Evolutionary conservation across 768 basidiomycete species (phyloP).

Genomic region (Mrakia frigida): DNA sequence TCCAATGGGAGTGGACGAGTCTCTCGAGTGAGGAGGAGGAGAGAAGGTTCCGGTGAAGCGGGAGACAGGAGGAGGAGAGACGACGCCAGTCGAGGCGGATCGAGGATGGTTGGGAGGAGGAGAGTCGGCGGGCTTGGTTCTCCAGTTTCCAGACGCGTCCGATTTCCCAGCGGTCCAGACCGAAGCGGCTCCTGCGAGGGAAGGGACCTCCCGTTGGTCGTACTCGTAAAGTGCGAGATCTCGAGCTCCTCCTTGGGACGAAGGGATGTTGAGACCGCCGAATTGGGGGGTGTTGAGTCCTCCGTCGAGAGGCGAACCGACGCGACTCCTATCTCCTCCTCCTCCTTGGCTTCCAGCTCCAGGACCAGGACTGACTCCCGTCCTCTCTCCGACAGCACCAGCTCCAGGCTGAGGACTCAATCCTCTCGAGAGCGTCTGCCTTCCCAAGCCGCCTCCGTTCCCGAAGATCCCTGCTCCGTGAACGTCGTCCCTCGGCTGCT

Average conservation of each 20-base stretch:
- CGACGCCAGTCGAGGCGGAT: neutral
- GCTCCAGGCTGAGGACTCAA: conserved; percentile 25
- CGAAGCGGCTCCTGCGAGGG: neutral
- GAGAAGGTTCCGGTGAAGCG: conserved; percentile 6
- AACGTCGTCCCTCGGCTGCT: conserved; percentile 15
- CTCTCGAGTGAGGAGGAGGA: neutral
- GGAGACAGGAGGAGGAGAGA: neutral
- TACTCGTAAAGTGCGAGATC: neutral
- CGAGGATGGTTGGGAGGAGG: conserved; percentile 9
- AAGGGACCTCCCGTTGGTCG: conserved; percentile 1
- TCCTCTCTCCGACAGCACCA: conserved; percentile 24
- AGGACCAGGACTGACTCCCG: neutral
- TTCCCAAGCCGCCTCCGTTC: neutral
- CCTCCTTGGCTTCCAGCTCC: conserved; percentile 1
- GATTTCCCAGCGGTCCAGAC: conserved; percentile 12
- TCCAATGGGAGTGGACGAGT: neutral
- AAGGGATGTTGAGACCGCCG: neutral
- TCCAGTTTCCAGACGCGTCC: conserved; percentile 18
- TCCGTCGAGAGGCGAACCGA: neutral
- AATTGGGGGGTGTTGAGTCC: neutral
- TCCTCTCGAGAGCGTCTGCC: neutral
- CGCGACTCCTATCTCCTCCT: neutral
- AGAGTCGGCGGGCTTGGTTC: conserved; percentile 4
- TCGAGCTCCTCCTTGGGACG: neutral
- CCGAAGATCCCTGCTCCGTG: neutral